Evolutionary conservation across 306 rosid species (phyloP).

Genomic region (Mimosa bimucronata): DNA sequence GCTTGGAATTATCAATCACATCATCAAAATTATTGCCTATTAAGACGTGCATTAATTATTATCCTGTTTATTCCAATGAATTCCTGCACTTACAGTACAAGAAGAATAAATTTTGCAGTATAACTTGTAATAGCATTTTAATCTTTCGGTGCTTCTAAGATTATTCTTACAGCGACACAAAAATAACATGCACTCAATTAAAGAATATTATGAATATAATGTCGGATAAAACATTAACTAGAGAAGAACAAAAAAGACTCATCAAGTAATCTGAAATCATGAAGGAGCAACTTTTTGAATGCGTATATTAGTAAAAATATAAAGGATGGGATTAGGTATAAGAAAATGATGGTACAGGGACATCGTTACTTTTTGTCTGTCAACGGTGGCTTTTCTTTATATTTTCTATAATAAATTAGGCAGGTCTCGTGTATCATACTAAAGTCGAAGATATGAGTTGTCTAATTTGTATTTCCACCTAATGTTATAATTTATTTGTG

Average conservation of each 20-base stretch:
- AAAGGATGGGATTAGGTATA: not conserved
- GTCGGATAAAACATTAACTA: not conserved
- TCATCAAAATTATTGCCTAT: not conserved
- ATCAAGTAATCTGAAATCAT: not conserved
- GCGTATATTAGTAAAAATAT: not conserved
- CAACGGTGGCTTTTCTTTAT: not conserved
- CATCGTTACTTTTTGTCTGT: not conserved
- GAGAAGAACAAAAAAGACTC: not conserved
- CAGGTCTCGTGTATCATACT: not conserved
- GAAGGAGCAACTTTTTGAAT: not conserved
- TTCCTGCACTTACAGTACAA: no score
- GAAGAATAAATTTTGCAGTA: not conserved
- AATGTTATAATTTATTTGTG: not conserved
- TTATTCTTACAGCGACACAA: no score
- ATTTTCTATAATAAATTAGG: not conserved
- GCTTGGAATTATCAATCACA: not conserved
- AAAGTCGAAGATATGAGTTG: not conserved
- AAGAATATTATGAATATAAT: no score
- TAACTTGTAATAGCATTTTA: not conserved
- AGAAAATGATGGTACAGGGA: not conserved
- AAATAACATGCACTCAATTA: not conserved
- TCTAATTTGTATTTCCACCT: not conserved
- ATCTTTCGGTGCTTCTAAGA: not conserved
- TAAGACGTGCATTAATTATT: not conserved
- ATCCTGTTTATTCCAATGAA: not conserved